Evolutionary conservation across 139 green algal genomes (phyloP), one percentile per base, ranked within the genome.

Genomic region (Micromonas commoda): DNA sequence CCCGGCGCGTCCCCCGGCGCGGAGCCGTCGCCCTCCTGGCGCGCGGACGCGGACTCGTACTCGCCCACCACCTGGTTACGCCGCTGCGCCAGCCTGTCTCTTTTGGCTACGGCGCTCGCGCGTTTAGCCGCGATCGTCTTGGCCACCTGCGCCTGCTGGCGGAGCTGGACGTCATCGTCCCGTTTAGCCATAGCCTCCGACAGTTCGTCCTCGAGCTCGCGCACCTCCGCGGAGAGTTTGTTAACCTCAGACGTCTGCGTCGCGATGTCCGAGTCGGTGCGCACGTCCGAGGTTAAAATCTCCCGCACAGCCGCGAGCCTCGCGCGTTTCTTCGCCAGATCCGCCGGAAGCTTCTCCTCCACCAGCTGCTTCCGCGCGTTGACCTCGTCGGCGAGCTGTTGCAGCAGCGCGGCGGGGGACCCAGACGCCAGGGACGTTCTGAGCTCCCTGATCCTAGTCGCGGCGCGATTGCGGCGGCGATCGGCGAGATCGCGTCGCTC

Each of bases 321-420:
- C 63, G 29, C 29, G 28, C 29, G 63, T 19, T 70, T 70, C 63
- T 75, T 53, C 31, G 9, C 67, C 13, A 75, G 16, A 33, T 20
- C 71, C n/a, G 16, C 28, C 39, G 71, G 29, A 19, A 66, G 26
- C n/a, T 26, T 31, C 75, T 80, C 75, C 32, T 61, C 29, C 19
- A 61, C 33, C 21, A 64, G 63, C 28, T 9, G 6, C 9, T 19
- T 9, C 28, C 9, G 6, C 9, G 6, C 16, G 9, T 70, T 19
- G 9, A 35, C 29, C 29, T 70, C 63, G 28, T 70, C 63, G 6
- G 29, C 6, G 9, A 70, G 63, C 63, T 9, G 9, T 19, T 9
- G 6, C 6, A 70, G 9, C 29, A 70, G 29, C 28, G 63, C 63
- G 63, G 6, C 16, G 29, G 28, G 28, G 63, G 16, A n/a, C 61